A percentile compares a stretch with the other conserved stretches of the same genome.
phyloP scores from a whole-genome alignment of 768 basidiomycete species.

The Suillus subalutaceus region DNA sequence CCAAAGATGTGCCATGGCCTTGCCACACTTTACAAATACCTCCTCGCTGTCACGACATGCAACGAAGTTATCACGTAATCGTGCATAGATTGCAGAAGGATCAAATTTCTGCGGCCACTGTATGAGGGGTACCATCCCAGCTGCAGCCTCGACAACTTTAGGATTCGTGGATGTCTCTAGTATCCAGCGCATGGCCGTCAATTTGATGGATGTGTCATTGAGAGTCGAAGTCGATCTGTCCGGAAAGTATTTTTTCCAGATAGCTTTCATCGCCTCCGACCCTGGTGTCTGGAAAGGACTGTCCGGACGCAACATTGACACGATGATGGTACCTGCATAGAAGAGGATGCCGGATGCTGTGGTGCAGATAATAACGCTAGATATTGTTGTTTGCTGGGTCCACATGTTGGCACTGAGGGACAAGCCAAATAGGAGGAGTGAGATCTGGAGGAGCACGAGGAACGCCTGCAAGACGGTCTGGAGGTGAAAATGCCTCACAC shows the following conservation, averaged over 20 bases:
- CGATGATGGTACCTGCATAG: neutral
- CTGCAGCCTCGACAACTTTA: neutral
- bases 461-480: neutral
- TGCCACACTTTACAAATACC: too few relatives aligned
- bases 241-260: neutral
- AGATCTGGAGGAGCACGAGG: neutral
- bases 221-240: too few relatives aligned
- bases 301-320: neutral
- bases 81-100: too few relatives aligned
- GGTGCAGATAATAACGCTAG: neutral
- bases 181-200: neutral
- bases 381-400: neutral
- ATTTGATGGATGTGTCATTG: neutral
- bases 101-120: too few relatives aligned
- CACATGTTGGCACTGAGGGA: neutral
- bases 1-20: neutral
- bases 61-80: too few relatives aligned
- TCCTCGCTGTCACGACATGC: too few relatives aligned
- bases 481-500: too few relatives aligned
- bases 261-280: too few relatives aligned
- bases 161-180: neutral
- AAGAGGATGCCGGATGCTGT: neutral
- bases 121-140: neutral
- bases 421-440: neutral
- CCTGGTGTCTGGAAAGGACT: neutral